Evolutionary conservation across 495 filamentous ascomycete species (phyloP).

Genomic region (Hyaloscypha bicolor): DNA sequence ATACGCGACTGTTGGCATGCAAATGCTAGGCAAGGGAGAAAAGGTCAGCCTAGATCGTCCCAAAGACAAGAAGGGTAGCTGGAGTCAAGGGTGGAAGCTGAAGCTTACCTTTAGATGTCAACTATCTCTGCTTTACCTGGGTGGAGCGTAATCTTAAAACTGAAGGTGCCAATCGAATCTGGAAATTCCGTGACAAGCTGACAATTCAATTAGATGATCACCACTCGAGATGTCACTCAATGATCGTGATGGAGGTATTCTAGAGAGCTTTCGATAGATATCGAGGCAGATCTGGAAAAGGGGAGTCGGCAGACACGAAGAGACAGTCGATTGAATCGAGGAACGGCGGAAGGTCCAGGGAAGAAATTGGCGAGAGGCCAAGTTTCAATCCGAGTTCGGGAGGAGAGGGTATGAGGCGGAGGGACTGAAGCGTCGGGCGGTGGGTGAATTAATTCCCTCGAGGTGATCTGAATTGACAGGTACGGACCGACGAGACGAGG

Average conservation of each 20-base stretch:
- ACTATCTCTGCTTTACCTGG: conserved; percentile 11
- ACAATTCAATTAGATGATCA: conserved; percentile 17
- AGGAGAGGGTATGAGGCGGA: not conserved
- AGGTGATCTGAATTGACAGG: conserved; percentile 27
- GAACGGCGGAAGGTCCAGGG: not conserved
- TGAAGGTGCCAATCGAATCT: conserved; percentile 14
- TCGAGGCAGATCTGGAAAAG: not conserved
- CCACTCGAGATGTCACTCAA: conserved; percentile 8
- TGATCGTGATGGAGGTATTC: conserved; percentile 11
- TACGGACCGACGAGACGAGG: conserved; percentile 27
- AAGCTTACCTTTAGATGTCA: conserved; percentile 21
- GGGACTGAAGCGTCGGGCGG: conserved; percentile 10
- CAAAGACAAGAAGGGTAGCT: not conserved
- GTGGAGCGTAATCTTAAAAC: conserved; percentile 31
- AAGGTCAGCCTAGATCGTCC: conserved; percentile 15
- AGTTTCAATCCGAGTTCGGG: conserved; percentile 3
- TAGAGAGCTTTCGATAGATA: not conserved
- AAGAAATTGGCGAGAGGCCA: conserved; percentile 1
- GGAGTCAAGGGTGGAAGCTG: conserved; percentile 13
- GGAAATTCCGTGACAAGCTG: conserved; percentile 19
- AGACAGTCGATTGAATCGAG: conserved; percentile 3
- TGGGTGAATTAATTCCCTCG: conserved; percentile 26
- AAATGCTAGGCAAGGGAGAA: conserved; percentile 31
- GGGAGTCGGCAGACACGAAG: conserved; percentile 5
- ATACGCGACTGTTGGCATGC: conserved; percentile 34